Base-by-base conservation (phyloP, 192 early-diverging fungal species). In the Podila verticillata region DNA sequence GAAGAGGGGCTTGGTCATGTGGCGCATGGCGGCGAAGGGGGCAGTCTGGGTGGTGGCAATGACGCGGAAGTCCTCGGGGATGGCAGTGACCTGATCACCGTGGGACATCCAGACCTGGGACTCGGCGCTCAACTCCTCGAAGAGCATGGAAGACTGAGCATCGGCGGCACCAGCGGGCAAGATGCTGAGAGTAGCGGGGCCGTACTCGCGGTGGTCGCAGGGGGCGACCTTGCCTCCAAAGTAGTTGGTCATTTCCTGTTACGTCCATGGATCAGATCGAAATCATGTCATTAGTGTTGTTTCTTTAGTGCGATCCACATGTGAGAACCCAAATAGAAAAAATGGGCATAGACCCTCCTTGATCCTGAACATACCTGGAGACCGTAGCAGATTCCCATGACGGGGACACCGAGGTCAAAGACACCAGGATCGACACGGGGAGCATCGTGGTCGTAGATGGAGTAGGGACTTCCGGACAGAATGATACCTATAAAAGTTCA, bases 301-400 rank as follows among this genome's bases (percentile, higher is more conserved):
- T 3, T 31, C 15, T 28, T 17, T 61, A 13, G 19, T 30, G 13
- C 4, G 28, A 32, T 67, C 68, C 66, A 17, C 56, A 65, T 9
- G n/a, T 44, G 10, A 34, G 30, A 39, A 78, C 26, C 34, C 59
- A 64, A 73, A 73, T 26, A 58, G n/a, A 54, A 29, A 61, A 74
- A 56, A 22, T 54, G 51, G 51, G 51, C 51, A 68, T 31, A 48
- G 19, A 78, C 15, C 29, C 5, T 57, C n/a, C 66, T 36, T 58
- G 54, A 19, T 28, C 49, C 30, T 56, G 24, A 28, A 57, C 31
- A 13, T 83, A 88, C 88, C 82, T 99, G 98, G 72, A 99, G 89
- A 63, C 98, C 98, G 72, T 98, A 99, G 88, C 98, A 99, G 83
- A 99, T 99, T 80, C 98, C 98, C 32, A 99, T 91, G 31, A 98